These are phyloP conservation scores for Debaryomyces psychrophilus DNA, from an alignment of 1,139 yeast genomes.

Conservation along the genomic window DNA sequence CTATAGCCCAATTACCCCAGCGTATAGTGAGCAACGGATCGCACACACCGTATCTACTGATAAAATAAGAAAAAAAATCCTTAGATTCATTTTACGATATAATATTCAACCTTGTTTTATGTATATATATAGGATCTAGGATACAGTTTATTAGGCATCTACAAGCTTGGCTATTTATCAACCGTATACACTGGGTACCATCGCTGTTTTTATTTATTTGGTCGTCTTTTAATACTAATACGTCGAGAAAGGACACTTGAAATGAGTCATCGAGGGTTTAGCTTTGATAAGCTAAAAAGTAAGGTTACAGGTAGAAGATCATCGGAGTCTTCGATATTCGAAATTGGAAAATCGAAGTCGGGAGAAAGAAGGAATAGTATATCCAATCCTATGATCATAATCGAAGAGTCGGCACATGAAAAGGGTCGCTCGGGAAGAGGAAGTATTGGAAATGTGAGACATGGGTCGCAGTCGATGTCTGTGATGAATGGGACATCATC, in stretches of 20 bases:
- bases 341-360: conserved; percentile 15
- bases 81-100: not conserved
- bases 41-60: not conserved
- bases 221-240: not conserved
- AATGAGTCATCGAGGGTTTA: conserved; percentile 21
- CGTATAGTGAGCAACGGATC: not conserved
- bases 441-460: conserved; percentile 11
- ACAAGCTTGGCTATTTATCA: not conserved
- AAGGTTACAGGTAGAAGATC: conserved; percentile 23
- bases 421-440: not conserved
- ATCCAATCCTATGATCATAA: conserved; percentile 27
- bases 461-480: conserved; percentile 26
- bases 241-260: not conserved
- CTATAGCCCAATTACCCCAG: not conserved
- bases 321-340: conserved; percentile 21
- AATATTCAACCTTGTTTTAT: not conserved
- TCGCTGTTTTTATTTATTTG: not conserved
- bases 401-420: conserved; percentile 18
- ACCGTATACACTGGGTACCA: not conserved
- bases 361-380: conserved; percentile 22
- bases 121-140: not conserved
- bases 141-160: not conserved
- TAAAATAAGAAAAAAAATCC: not conserved
- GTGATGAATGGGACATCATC: conserved; percentile 13
- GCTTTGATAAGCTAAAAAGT: conserved; percentile 24